These are phyloP conservation scores for Colletotrichum sp. DNA, from an alignment of 2,329 filamentous ascomycete genomes.

Conservation along the genomic window DNA sequence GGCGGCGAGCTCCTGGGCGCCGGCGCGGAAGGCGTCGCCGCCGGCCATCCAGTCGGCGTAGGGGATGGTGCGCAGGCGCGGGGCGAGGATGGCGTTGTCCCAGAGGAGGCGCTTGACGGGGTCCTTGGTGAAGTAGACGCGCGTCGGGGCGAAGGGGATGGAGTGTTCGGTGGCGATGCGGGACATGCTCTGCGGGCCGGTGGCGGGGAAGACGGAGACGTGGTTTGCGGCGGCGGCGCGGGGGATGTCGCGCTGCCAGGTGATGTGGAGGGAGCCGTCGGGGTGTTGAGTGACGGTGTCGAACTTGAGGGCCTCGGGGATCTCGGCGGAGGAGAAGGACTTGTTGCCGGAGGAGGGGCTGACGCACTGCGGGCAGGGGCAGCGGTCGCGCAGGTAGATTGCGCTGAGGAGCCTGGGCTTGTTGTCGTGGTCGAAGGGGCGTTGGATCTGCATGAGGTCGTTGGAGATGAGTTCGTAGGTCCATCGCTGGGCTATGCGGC, in stretches of 20 bases:
- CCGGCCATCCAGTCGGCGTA: slow-evolving; percentile 75
- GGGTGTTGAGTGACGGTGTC: slow-evolving; percentile 31
- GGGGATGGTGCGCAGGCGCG: slow-evolving; percentile 62
- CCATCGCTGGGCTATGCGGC: neutral
- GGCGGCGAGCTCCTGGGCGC: slow-evolving; percentile 65
- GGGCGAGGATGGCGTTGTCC: slow-evolving; percentile 40
- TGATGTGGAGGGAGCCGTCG: slow-evolving; percentile 53
- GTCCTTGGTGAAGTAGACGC: slow-evolving; percentile 18
- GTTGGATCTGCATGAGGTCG: neutral
- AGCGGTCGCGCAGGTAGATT: slow-evolving; percentile 56
- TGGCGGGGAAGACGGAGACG: slow-evolving; percentile 37
- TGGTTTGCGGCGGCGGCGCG: slow-evolving; percentile 34
- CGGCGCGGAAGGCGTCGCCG: slow-evolving; percentile 62
- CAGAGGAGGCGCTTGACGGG: slow-evolving; percentile 36
- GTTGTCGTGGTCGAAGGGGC: neutral
- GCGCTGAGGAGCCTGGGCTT: neutral
- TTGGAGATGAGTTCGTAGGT: neutral
- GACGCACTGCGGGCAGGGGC: slow-evolving; percentile 57
- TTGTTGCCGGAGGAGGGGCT: slow-evolving; percentile 66
- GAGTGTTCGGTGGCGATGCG: neutral
- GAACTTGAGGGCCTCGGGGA: slow-evolving; percentile 39
- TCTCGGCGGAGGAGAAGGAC: slow-evolving; percentile 49
- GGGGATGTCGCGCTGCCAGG: slow-evolving; percentile 60
- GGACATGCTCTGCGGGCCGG: slow-evolving; percentile 26
- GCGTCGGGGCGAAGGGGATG: neutral